Evolutionary conservation across 208 protist species (phyloP), one percentile per base, ranked within the genome.

Genomic region (Crithidia acanthocephali): DNA sequence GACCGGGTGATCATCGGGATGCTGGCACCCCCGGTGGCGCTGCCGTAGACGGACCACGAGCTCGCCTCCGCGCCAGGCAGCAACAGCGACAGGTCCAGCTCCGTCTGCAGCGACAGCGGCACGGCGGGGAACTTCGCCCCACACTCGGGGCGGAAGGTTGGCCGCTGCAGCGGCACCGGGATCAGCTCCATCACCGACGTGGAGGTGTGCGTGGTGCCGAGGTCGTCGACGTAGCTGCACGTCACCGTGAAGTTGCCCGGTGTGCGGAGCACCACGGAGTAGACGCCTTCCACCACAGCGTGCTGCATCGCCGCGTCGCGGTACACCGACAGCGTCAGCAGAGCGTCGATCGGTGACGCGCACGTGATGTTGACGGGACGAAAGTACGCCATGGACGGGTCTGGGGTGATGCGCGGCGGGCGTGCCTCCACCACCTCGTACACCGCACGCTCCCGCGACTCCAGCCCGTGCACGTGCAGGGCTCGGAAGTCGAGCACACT

Each of bases 211-310:
- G 33, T 48, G 32, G 50, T 37, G 20, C 67, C 55, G 7, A 90
- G 62, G 51, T 80, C 69, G 60, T 92, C 87, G 11, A 56, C 50
- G 79, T 92, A 90, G 47, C 53, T 57, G 68, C 87, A 90, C 44
- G 72, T 75, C 27, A 92, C 61, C 16, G 61, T 76, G 78, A 84
- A 87, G 23, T 2, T 55, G 16, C 87, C 84, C 27, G 84, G 84
- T 10, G 20, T 64, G 25, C 52, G 22, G 44, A 86, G 57, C 8
- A 30, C 2, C 22, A 68, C 40, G 16, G 32, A 51, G 65, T 66
- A 83, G 1, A 61, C 61, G 9, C n/a, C 37, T 13, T 76, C 74
- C 27, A n/a, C 76, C 23, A 75, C 68, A 0, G 61, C 53, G 33
- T 55, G 50, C 48, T 62, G 50, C 55, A 66, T 57, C 23, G 27